Percentiles rank a stretch among this genome's conserved stretches.
phyloP scores from a whole-genome alignment of 306 rosid species.

The Carpinus viminea region DNA sequence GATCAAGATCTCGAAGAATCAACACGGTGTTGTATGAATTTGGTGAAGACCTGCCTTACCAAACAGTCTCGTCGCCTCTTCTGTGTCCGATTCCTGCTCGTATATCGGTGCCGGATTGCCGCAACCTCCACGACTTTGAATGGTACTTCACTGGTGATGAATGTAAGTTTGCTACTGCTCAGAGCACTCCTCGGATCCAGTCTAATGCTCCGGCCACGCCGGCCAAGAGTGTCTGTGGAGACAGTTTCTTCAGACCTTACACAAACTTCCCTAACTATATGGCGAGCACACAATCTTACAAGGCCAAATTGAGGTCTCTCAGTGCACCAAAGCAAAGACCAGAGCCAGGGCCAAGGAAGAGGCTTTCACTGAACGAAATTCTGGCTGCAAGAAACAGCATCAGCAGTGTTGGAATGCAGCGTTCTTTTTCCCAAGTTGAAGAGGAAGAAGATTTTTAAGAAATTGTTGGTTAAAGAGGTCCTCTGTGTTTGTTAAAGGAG shows the following conservation, averaged over 20 bases:
- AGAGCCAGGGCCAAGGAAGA: slow-evolving; percentile 57
- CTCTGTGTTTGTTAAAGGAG: slow-evolving; percentile 1
- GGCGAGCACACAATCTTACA: slow-evolving; percentile 78
- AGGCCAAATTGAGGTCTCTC: slow-evolving; percentile 73
- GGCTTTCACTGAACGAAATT: slow-evolving; percentile 69
- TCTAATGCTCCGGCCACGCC: slow-evolving; percentile 63
- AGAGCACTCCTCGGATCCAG: slow-evolving; percentile 67
- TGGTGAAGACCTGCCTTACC: slow-evolving; percentile 60
- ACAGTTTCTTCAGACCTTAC: slow-evolving; percentile 42
- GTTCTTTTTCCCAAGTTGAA: slow-evolving; percentile 41
- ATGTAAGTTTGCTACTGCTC: slow-evolving; percentile 61
- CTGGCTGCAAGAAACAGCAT: slow-evolving; percentile 80
- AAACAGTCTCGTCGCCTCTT: slow-evolving; percentile 52
- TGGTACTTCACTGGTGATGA: slow-evolving; percentile 70
- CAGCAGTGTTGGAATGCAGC: slow-evolving; percentile 74
- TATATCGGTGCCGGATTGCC: slow-evolving; percentile 47
- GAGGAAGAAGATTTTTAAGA: slow-evolving; percentile 44
- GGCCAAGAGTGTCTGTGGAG: slow-evolving; percentile 76
- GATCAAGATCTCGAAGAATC: slow-evolving; percentile 63
- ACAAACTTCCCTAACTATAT: slow-evolving; percentile 73
- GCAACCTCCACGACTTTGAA: slow-evolving; percentile 56
- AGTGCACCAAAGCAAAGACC: slow-evolving; percentile 99
- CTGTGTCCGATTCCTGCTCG: slow-evolving; percentile 50
- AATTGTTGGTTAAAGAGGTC: background rate
- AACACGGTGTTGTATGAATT: slow-evolving; percentile 55